Percentiles rank a stretch among this genome's conserved stretches.
Conservation (phyloP, 352 stramenopile genomes). For the Phytophthora nicotianae region DNA sequence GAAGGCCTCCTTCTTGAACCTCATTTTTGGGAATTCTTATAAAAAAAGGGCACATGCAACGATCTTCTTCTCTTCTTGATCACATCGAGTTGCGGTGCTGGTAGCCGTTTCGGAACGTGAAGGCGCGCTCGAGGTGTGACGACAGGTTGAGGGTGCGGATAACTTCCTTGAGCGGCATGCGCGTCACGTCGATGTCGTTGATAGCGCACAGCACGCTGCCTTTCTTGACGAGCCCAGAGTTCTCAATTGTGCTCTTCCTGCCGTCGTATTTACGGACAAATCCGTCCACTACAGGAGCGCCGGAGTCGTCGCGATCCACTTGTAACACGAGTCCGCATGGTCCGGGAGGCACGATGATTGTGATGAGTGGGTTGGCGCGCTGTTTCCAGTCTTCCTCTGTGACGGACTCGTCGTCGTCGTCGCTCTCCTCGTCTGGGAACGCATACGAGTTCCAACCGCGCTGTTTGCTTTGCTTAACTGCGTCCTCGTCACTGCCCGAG, state of each 20-base stretch:
- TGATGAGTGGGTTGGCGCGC: conserved; percentile 61
- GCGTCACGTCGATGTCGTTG: conserved; percentile 79
- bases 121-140: conserved; percentile 70
- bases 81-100: conserved; percentile 43
- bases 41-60: conserved; percentile 32
- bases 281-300: conserved; percentile 70
- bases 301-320: conserved; percentile 38
- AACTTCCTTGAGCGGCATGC: conserved; percentile 70
- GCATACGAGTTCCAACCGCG: conserved; percentile 33
- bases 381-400: conserved; percentile 76
- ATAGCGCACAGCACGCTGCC: conserved; percentile 78
- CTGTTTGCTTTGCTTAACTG: conserved; percentile 12
- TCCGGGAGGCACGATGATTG: conserved; percentile 76
- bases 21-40: conserved; percentile 30
- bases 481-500: conserved; percentile 24
- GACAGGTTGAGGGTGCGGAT: conserved; percentile 75
- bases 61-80: conserved; percentile 12
- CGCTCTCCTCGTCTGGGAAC: conserved; percentile 32
- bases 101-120: conserved; percentile 69
- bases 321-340: conserved; percentile 77
- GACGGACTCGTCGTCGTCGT: conserved; percentile 51
- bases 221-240: conserved; percentile 63
- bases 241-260: conserved; percentile 77
- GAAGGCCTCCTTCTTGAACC: conserved; percentile 24
- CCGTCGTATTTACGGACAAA: conserved; percentile 75